Evolutionary conservation across 768 basidiomycete genomes (phyloP).

Genomic region (Pleurotus tuber-regium): DNA sequence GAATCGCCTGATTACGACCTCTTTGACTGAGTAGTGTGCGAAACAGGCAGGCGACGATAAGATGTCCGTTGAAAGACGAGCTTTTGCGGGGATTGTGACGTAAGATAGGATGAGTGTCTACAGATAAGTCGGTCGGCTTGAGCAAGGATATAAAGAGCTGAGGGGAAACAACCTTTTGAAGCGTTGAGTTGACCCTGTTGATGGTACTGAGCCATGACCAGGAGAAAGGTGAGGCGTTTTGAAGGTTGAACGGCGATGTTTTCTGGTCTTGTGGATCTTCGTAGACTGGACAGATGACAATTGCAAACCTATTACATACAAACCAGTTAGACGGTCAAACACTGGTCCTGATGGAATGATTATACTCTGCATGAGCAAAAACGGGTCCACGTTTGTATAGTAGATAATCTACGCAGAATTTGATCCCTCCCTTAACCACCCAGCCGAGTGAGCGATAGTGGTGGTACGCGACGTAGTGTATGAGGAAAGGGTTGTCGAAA

Average conservation of each 20-base stretch:
- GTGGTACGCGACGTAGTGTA: slow-evolving; percentile 89
- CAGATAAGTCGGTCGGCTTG: background rate
- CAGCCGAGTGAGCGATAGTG: slow-evolving; percentile 96
- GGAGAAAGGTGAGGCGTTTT: slow-evolving; percentile 68
- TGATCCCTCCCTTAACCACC: slow-evolving; percentile 95
- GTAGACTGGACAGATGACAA: slow-evolving; percentile 90
- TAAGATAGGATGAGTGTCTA: slow-evolving; percentile 91
- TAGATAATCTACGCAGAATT: slow-evolving; percentile 95
- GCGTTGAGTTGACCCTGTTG: slow-evolving; percentile 94
- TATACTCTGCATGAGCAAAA: slow-evolving; percentile 94
- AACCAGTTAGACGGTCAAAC: background rate
- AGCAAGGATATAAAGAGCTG: slow-evolving; percentile 3
- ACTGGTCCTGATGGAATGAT: slow-evolving; percentile 9
- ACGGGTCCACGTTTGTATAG: slow-evolving; percentile 94
- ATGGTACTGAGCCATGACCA: slow-evolving; percentile 98
- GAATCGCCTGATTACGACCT: slow-evolving; percentile 82
- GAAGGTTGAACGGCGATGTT: slow-evolving; percentile 60
- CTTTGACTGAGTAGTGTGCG: slow-evolving; percentile 74
- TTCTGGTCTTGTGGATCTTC: slow-evolving; percentile 74
- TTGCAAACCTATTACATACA: slow-evolving; percentile 65
- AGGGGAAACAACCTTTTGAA: slow-evolving; percentile 75
- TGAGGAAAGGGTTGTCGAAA: slow-evolving; percentile 90
- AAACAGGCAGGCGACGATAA: slow-evolving; percentile 75
- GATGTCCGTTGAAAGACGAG: slow-evolving; percentile 46
- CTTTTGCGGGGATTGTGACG: slow-evolving; percentile 85